Base-by-base conservation (phyloP, 2,329 filamentous ascomycete genomes). In the Botrytis fragariae region DNA sequence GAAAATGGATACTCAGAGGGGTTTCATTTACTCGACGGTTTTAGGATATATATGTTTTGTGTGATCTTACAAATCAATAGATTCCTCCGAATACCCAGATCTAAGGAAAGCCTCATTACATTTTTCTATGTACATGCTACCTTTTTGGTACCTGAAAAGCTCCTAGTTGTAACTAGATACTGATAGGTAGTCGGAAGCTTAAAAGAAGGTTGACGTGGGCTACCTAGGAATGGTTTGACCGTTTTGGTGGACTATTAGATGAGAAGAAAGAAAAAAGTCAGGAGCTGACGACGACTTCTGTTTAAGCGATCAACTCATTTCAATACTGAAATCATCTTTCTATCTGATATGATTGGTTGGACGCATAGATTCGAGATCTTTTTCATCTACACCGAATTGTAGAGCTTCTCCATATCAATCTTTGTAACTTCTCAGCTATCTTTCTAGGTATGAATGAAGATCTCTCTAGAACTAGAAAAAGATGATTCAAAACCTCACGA, bases 271-370 rank as follows among this genome's bases (percentile, higher is more conserved):
- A 51, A 37, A 32, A 44, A 51, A 39, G 29, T 29, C 51, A 32
- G n/a, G 42, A 67, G 67, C 67, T 69, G 67, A 69, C 67, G 67
- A 69, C 67, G 67, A 69, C 67, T 69, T 69, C 67, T 25, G 4
- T n/a, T 57, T 32, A 51, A 54, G 63, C 63, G 63, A 48, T 48
- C 42, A 18, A 42, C 29, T 57, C 61, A 44, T 32, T 42, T 39
- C 25, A 9, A 42, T 63, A n/a, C 39, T 32, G 2, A 64, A 64
- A 64, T 45, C n/a, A 3, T 12, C n/a, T 64, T 45, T 45, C 39
- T 22, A 14, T 20, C n/a, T 22, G 2, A 45, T 4, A 22, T 63
- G 61, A 44, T 63, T 63, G 61, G 39, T 44, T 32, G 8, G 18
- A 7, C 6, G 4, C 14, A 14, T 61, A 63, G 9, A 44, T 42